Conservation (phyloP, 306 rosid genomes). For the Ceratonia siliqua region DNA sequence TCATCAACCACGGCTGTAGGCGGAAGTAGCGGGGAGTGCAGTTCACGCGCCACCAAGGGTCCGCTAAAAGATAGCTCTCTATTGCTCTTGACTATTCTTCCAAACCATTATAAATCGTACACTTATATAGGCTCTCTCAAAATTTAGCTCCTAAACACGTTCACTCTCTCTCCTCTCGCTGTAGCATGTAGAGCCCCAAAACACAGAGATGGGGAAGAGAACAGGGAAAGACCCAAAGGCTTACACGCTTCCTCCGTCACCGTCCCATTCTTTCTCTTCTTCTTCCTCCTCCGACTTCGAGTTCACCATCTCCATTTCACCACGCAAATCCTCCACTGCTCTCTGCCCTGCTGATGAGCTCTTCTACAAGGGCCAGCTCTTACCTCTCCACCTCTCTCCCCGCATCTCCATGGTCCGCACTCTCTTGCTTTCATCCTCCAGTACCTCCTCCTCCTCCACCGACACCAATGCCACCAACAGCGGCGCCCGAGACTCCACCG, state of each 20-base stretch:
- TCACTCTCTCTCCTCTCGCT: not conserved
- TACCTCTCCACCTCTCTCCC: conserved; percentile 72
- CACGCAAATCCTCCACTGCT: conserved; percentile 53
- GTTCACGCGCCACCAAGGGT: not conserved
- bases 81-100: not conserved
- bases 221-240: conserved; percentile 32
- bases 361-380: conserved; percentile 75
- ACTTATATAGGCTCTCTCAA: not conserved
- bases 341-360: conserved; percentile 80
- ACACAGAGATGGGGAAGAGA: conserved; percentile 47
- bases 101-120: conserved; percentile 10
- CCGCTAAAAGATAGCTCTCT: not conserved
- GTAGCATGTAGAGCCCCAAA: conserved; percentile 35
- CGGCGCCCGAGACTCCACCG: conserved; percentile 65
- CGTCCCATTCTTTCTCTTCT: conserved; percentile 60
- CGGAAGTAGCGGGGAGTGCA: conserved; percentile 30
- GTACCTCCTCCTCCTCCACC: conserved; percentile 47
- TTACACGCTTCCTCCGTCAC: conserved; percentile 66
- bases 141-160: not conserved
- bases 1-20: too few species aligned
- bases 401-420: conserved; percentile 77
- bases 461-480: conserved; percentile 46
- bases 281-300: conserved; percentile 82
- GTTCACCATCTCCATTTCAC: conserved; percentile 64
- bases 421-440: conserved; percentile 54